Evolutionary conservation across 306 rosid genomes (phyloP).

Genomic region (Dryas alaskensis): DNA sequence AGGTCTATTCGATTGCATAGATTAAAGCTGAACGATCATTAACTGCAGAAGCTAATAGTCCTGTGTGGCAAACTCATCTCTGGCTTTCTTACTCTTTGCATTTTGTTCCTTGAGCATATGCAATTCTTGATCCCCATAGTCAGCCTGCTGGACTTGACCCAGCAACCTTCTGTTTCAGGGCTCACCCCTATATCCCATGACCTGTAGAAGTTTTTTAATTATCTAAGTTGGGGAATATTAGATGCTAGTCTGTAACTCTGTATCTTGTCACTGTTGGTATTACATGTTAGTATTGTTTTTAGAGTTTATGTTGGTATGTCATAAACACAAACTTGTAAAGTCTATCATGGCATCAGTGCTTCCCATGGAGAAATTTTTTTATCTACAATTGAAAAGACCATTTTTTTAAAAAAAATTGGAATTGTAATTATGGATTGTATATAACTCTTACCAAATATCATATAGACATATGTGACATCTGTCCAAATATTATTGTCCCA

Average conservation of each 20-base stretch:
- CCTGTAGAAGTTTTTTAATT: not conserved
- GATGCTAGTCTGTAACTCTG: not conserved
- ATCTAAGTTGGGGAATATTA: not conserved
- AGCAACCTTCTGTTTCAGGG: not conserved
- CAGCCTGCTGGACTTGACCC: not conserved
- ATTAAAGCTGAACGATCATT: constrained; percentile 19
- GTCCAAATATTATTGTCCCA: no score
- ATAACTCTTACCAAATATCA: no score
- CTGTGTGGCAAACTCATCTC: constrained; percentile 23
- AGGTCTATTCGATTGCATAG: constrained; percentile 68
- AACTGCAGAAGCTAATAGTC: constrained; percentile 15
- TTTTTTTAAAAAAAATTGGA: no score
- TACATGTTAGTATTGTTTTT: not conserved
- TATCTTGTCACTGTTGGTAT: constrained; percentile 11
- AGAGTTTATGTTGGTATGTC: not conserved
- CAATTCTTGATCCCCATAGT: not conserved
- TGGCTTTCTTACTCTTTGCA: not conserved
- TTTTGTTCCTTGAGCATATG: not conserved
- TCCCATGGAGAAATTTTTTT: not conserved
- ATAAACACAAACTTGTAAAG: not conserved
- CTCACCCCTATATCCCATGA: not conserved
- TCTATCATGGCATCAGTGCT: not conserved
- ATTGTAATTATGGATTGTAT: not conserved
- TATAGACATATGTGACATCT: no score
- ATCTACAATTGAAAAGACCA: not conserved